Conservation (phyloP, 352 stramenopile species). For the Phytophthora cajani region DNA sequence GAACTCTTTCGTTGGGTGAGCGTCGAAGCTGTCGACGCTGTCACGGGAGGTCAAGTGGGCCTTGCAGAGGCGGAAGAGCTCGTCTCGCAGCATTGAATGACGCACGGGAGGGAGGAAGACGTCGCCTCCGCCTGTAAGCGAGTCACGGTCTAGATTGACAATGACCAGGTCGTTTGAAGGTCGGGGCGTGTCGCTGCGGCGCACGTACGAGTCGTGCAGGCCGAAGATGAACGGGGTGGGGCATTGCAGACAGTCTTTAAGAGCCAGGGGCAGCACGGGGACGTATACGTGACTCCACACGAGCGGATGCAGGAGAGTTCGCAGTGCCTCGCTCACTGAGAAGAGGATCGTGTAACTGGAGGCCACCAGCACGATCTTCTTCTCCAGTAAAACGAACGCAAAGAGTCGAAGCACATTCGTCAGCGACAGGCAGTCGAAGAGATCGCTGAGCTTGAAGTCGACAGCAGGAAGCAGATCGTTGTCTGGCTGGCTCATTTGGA, state of each 20-base stretch:
- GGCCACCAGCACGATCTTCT: slow-evolving; percentile 76
- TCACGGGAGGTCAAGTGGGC: slow-evolving; percentile 47
- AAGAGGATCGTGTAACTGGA: slow-evolving; percentile 75
- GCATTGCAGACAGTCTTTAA: slow-evolving; percentile 77
- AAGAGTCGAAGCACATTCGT: slow-evolving; percentile 70
- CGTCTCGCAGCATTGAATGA: slow-evolving; percentile 44
- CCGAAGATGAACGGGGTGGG: slow-evolving; percentile 85
- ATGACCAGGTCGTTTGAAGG: slow-evolving; percentile 58
- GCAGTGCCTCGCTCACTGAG: slow-evolving; percentile 59
- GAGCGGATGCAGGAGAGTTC: slow-evolving; percentile 61
- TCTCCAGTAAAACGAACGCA: slow-evolving; percentile 67
- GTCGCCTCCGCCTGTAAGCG: slow-evolving; percentile 56
- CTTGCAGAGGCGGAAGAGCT: slow-evolving; percentile 50
- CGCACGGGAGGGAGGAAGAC: slow-evolving; percentile 45
- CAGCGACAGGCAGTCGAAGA: slow-evolving; percentile 69
- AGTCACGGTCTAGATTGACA: slow-evolving; percentile 66
- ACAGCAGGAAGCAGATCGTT: slow-evolving; percentile 17
- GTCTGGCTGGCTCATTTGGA: not conserved
- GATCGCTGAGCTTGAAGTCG: slow-evolving; percentile 52
- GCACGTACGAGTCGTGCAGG: slow-evolving; percentile 66
- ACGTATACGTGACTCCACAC: slow-evolving; percentile 85
- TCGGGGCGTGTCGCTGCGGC: slow-evolving; percentile 52
- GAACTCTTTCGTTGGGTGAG: not conserved
- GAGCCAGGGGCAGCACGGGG: slow-evolving; percentile 61
- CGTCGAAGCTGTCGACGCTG: slow-evolving; percentile 30